phyloP scores from a whole-genome alignment of 2,329 filamentous ascomycete species.

The Penicillium glabrum region DNA sequence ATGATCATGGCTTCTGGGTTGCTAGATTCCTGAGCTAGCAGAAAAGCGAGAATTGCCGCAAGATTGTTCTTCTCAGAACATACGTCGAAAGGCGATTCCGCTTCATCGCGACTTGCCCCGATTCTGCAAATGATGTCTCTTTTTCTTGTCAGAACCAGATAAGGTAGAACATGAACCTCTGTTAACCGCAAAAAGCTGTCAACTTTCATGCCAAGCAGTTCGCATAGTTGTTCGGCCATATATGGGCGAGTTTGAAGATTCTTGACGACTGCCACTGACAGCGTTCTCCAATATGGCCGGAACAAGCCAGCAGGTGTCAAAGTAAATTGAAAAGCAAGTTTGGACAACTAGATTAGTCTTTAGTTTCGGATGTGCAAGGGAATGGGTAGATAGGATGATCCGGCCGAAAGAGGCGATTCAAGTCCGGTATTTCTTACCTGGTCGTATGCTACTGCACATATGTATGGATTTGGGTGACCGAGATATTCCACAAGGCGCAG shows the following conservation, averaged over 20 bases:
- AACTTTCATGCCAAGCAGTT: conserved; percentile 74
- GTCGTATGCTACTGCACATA: conserved; percentile 78
- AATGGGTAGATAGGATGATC: neutral
- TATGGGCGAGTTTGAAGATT: conserved; percentile 80
- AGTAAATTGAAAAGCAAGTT: conserved; percentile 65
- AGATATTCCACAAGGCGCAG: conserved; percentile 83
- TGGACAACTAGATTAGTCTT: conserved; percentile 56
- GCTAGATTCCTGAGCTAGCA: conserved; percentile 60
- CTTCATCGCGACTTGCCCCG: conserved; percentile 63
- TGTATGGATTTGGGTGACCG: conserved; percentile 75
- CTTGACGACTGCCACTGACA: conserved; percentile 80
- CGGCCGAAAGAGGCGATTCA: neutral
- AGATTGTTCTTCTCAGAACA: conserved; percentile 61
- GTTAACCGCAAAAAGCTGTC: conserved; percentile 72
- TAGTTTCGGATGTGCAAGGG: neutral
- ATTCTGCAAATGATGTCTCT: conserved; percentile 78
- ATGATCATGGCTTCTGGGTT: conserved; percentile 69
- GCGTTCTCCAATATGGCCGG: conserved; percentile 81
- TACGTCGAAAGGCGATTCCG: conserved; percentile 59
- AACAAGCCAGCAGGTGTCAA: conserved; percentile 69
- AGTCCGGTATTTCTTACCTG: conserved; percentile 56
- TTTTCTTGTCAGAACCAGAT: conserved; percentile 76
- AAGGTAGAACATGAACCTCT: conserved; percentile 80
- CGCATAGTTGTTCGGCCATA: conserved; percentile 75
- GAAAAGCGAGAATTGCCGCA: conserved; percentile 57